phyloP scores from a whole-genome alignment of 306 rosid genomes.

The Vigna unguiculata region DNA sequence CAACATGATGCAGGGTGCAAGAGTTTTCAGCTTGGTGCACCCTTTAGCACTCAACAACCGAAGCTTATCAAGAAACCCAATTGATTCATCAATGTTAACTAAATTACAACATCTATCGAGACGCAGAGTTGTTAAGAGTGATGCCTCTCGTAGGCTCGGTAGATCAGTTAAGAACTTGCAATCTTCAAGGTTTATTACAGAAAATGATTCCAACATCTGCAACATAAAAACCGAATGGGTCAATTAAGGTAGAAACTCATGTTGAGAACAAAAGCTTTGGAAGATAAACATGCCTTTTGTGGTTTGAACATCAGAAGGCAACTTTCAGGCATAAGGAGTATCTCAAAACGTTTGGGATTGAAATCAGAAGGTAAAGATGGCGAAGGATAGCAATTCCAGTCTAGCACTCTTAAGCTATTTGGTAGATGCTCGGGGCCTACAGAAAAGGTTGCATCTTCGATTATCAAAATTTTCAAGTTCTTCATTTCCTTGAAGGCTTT shows the following conservation, averaged over 20 bases:
- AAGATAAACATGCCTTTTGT: no score
- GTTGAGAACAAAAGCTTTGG: not conserved
- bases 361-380: no score
- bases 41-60: not conserved
- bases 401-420: constrained; percentile 30
- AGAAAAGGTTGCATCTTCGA: not conserved
- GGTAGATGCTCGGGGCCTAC: constrained; percentile 28
- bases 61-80: constrained; percentile 9
- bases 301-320: no score
- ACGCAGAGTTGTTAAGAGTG: not conserved
- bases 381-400: constrained; percentile 39
- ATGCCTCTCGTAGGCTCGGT: no score
- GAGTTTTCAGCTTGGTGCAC: constrained; percentile 13
- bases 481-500: constrained; percentile 32
- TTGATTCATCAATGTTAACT: not conserved
- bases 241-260: no score
- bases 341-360: no score
- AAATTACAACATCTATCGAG: not conserved
- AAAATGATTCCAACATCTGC: no score
- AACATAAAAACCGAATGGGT: no score
- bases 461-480: constrained; percentile 3
- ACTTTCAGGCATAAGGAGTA: no score
- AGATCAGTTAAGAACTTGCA: no score
- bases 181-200: no score
- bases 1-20: constrained; percentile 21